Evolutionary conservation across 805 yeast species (phyloP), one percentile per base, ranked within the genome.

Genomic region (Barnettozyma californica): DNA sequence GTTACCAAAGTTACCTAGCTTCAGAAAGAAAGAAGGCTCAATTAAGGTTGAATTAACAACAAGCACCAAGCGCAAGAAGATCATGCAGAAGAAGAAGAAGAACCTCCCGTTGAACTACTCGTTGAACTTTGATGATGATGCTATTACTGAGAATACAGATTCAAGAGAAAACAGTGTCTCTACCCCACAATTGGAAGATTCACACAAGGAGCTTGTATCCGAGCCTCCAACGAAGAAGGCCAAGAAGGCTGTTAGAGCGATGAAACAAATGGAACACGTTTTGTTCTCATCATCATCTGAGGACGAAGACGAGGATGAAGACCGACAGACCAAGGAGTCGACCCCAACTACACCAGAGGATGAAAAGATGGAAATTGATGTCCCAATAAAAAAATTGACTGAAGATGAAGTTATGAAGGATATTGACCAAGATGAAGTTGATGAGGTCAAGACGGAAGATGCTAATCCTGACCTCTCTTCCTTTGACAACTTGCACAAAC

Each of bases 401-500:
- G 49, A 27, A 21, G 36, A 26, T 36, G 41, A 6, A 20, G 13
- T 11, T 23, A 18, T 35, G 23, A 10, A 39, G 8, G 46, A 49
- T 37, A 31, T 20, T 11, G 44, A 21, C 13, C 19, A 29, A 10
- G 21, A 14, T 7, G 37, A 21, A 34, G 36, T 16, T 7, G 33
- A 21, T n/a, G 44, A 44, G 25, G 47, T 33, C 9, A 21, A 37
- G 27, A 41, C 38, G 9, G 25, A 56, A 18, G 57, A 52, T 14
- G 21, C 27, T 27, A n/a, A 45, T 27, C 47, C 47, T 45, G 63
- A 57, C 26, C 58, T 48, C 43, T 58, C 61, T 42, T 56, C 52
- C 3, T 53, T 63, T 36, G 71, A 68, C 23, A 55, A 52, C 19
- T 53, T 57, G 9, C 84, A 76, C 57, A 69, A 70, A 47, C 88